Conservation (phyloP, 2,329 filamentous ascomycete species). For the Fusarium sublunatum region DNA sequence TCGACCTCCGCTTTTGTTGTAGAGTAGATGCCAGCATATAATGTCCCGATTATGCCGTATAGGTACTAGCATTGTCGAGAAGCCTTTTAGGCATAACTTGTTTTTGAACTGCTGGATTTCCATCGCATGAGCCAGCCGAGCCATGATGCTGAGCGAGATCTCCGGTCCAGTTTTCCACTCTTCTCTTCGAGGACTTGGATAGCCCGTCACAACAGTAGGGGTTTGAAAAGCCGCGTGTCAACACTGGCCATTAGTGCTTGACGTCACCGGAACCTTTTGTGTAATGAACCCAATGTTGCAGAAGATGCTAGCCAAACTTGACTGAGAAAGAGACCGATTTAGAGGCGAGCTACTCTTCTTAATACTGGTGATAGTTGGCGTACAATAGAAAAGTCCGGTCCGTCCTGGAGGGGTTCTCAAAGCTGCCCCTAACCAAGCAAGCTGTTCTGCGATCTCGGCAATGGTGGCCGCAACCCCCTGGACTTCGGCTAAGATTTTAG, state of each 20-base stretch:
- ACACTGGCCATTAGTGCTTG: conserved; percentile 7
- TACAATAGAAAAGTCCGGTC: background rate
- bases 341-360: background rate
- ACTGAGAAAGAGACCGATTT: too few species aligned
- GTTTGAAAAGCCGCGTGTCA: conserved; percentile 26
- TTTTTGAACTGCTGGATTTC: conserved; percentile 8
- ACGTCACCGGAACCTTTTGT: background rate
- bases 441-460: conserved; percentile 21
- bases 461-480: background rate
- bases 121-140: conserved; percentile 7
- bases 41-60: conserved; percentile 3
- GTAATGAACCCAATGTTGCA: conserved; percentile 4
- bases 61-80: conserved; percentile 22
- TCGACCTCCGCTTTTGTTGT: conserved; percentile 8
- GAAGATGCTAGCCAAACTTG: background rate
- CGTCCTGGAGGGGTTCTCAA: conserved; percentile 10
- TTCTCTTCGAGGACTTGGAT: conserved; percentile 11
- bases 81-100: conserved; percentile 21
- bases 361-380: background rate
- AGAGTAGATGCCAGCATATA: conserved; percentile 24
- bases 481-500: background rate
- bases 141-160: conserved; percentile 22
- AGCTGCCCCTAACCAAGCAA: conserved; percentile 29
- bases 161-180: conserved; percentile 14
- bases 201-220: conserved; percentile 22